phyloP scores from a whole-genome alignment of 1,139 yeast genomes.

The Saccharomycopsis hybrid region DNA sequence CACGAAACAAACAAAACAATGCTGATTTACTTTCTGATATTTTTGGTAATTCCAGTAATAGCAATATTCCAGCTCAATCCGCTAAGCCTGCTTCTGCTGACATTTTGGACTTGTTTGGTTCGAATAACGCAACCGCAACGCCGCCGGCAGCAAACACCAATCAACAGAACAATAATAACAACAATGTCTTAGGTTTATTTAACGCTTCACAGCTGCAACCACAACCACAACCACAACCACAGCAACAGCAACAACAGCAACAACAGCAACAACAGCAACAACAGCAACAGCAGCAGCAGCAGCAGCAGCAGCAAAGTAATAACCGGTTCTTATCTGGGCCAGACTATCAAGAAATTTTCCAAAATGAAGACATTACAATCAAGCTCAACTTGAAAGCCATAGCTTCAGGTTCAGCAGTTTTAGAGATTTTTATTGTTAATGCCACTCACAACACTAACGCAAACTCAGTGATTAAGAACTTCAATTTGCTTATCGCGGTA shows the following conservation, averaged over 20 bases:
- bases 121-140: constrained; percentile 15
- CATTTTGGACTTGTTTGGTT: constrained; percentile 22
- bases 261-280: too few relatives aligned
- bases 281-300: too few relatives aligned
- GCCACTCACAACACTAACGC: constrained; percentile 33
- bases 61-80: constrained; percentile 21
- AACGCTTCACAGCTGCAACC: too few relatives aligned
- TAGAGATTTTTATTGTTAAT: constrained; percentile 29
- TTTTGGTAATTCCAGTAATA: constrained; percentile 39
- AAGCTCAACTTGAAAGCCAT: constrained; percentile 22
- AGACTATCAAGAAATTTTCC: constrained; percentile 25
- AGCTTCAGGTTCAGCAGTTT: constrained; percentile 25
- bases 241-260: constrained; percentile 18
- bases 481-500: constrained; percentile 78
- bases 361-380: constrained; percentile 27
- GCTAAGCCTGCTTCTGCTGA: constrained; percentile 13
- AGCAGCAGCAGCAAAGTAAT: too few relatives aligned
- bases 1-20: constrained; percentile 27
- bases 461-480: constrained; percentile 31
- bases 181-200: constrained; percentile 48
- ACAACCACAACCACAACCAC: too few relatives aligned
- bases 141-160: constrained; percentile 18
- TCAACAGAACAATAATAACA: constrained; percentile 19
- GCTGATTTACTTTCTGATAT: constrained; percentile 66
- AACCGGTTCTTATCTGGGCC: constrained; percentile 25